phyloP scores from a whole-genome alignment of 352 stramenopile species.

The Phytophthora nicotianae region DNA sequence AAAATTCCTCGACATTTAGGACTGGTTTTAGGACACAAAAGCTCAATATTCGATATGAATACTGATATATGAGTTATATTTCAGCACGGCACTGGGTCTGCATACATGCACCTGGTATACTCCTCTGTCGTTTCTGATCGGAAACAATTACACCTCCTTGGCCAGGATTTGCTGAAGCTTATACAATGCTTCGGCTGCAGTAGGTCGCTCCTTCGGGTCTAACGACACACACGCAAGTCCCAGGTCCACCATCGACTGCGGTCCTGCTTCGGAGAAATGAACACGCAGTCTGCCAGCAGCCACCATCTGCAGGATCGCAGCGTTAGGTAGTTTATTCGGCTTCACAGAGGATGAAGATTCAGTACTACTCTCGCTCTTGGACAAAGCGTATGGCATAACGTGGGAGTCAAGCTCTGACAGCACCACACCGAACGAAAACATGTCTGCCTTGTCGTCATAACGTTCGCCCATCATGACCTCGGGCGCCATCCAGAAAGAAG shows the following conservation, averaged over 20 bases:
- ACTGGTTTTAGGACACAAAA: too few species aligned
- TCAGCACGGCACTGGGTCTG: too few species aligned
- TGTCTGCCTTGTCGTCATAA: constrained; percentile 52
- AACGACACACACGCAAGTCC: constrained; percentile 40
- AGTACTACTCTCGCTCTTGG: constrained; percentile 21
- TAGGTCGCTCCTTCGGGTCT: constrained; percentile 41
- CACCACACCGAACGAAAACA: constrained; percentile 58
- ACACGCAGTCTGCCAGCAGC: constrained; percentile 43
- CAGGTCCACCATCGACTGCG: constrained; percentile 33
- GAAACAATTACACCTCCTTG: constrained; percentile 35
- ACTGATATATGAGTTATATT: too few species aligned
- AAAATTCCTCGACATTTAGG: too few species aligned
- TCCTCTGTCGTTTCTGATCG: too few species aligned
- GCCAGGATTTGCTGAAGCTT: constrained; percentile 37
- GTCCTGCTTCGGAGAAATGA: constrained; percentile 38
- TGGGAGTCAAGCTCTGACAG: constrained; percentile 46
- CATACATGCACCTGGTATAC: too few species aligned
- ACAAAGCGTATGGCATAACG: constrained; percentile 33
- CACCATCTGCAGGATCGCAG: constrained; percentile 54
- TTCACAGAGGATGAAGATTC: constrained; percentile 13
- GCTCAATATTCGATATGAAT: too few species aligned
- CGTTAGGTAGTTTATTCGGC: constrained; percentile 33
- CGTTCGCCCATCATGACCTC: constrained; percentile 49
- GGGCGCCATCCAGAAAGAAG: constrained; percentile 53
- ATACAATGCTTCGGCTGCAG: constrained; percentile 47